Base-by-base conservation (phyloP, 345 rosid genomes). In the Euphorbia peplus region DNA sequence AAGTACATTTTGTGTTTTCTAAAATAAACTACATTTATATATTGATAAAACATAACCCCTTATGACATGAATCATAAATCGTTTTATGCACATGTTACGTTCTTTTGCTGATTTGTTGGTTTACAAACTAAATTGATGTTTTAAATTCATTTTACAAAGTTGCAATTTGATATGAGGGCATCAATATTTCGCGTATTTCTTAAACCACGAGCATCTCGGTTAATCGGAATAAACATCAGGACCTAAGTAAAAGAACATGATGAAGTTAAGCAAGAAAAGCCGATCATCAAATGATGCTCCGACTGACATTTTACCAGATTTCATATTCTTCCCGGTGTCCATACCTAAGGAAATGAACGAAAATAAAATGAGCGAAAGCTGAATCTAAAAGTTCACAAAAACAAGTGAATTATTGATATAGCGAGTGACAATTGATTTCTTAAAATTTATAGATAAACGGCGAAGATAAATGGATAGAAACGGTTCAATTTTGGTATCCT, bases 211-310 rank as follows among this genome's bases (percentile, higher is more conserved):
- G 67, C 74, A 56, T 72, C 88, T 80, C 73, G 89, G 89, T 60
- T 76, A 76, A 78, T 86, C 93, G 63, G 84, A 83, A 69, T 65
- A 84, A 60, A 88, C 75, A 79, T 86, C 93, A 63, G 93, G 93
- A 70, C 90, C 90, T 72, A 88, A 64, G 62, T 81, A 88, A 70
- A 75, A 77, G 51, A 81, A 67, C 90, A 86, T 83, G 47, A 84
- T 69, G 73, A 88, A 86, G 66, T 78, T 77, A 44, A 83, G 71
- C 83, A 86, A 78, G 84, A 86, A 84, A 70, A 71, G 66, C 62
- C 77, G 86, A 70, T 84, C 85, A 41, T 61, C 57, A 0, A 66
- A 70, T 66, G 68, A 66, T 29, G 69, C 72, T 22, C 69, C 25
- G 52, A 57, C 63, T 25, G 65, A 35, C 14, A 55, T 24, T 30